A percentile compares a stretch with the other conserved stretches of the same genome.
phyloP scores from a whole-genome alignment of 2,329 filamentous ascomycete genomes.

The Neoarthrinium moseri region DNA sequence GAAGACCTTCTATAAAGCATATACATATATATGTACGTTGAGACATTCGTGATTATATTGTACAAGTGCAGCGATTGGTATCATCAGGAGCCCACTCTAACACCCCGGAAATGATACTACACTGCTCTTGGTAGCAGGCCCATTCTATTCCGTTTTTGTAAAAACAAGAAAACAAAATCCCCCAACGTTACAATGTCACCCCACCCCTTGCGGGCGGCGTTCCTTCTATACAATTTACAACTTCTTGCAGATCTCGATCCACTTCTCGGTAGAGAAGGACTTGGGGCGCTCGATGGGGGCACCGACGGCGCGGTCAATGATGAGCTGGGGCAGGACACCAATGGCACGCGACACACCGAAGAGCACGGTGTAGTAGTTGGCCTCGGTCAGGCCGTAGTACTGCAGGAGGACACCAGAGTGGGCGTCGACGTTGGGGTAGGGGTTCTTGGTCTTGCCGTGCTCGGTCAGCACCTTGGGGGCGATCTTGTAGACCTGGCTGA shows the following conservation, averaged over 20 bases:
- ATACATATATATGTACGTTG: slow-evolving; percentile 1
- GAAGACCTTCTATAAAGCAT: too few species aligned
- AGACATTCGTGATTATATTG: slow-evolving; percentile 14
- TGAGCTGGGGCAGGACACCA: slow-evolving; percentile 97
- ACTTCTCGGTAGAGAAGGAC: slow-evolving; percentile 97
- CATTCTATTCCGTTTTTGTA: slow-evolving; percentile 29
- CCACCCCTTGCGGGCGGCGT: too few species aligned
- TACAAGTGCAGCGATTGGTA: slow-evolving; percentile 33
- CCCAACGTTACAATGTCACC: slow-evolving; percentile 19
- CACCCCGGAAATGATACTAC: slow-evolving; percentile 18
- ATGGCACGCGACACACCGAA: slow-evolving; percentile 98
- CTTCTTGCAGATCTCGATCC: slow-evolving; percentile 90
- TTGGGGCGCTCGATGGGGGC: slow-evolving; percentile 98
- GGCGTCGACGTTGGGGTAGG: slow-evolving; percentile 96
- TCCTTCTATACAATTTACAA: slow-evolving; percentile 58
- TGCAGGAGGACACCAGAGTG: slow-evolving; percentile 99
- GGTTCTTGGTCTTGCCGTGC: slow-evolving; percentile 99
- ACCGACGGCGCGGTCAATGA: slow-evolving; percentile 97
- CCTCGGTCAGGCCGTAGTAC: slow-evolving; percentile 98
- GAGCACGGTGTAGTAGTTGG: slow-evolving; percentile 99
- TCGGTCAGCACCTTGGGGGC: slow-evolving; percentile 95
- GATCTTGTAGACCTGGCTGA: slow-evolving; percentile 99
- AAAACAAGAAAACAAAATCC: too few species aligned
- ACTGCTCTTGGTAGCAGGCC: slow-evolving; percentile 23
- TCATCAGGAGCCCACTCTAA: slow-evolving; percentile 27